Evolutionary conservation across 768 basidiomycete genomes (phyloP), one percentile per base, ranked within the genome.

Genomic region (Calocybe gangraenosa): DNA sequence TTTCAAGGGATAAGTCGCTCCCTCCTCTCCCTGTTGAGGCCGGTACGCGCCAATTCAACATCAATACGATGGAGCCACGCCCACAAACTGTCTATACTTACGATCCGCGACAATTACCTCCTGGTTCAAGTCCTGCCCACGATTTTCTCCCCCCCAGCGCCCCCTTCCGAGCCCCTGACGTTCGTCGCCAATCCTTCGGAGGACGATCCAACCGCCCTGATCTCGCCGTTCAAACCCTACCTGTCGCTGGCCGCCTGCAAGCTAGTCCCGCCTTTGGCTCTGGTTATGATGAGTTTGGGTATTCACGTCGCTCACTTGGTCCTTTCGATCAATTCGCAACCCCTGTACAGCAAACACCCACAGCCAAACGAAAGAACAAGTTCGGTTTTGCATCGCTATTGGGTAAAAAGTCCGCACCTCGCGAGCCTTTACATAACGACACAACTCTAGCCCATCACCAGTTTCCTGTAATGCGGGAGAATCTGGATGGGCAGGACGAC

Each of bases 121-220:
- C 70, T n/a, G 70, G 71, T 7, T 60, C 68, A n/a, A 64, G 66
- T 14, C 65, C 70, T 17, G 59, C 65, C 0, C 67, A 74, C 36
- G 77, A 76, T 47, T 80, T 85, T 55, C 53, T 73, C 7, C 81
- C 80, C 22, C 83, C 84, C 2, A 74, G 79, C 40, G 76, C 81
- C 2, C 74, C 82, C 2, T 88, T 87, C 72, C 75, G 76, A 34
- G 66, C 55, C 14, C 45, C 58, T 32, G 86, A 87, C 44, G 52
- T 55, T 30, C 73, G 89, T 49, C 72, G 89, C 35, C 89, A 90
- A 59, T 92, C 89, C 2, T 90, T 91, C 49, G 70, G 80, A 32
- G 90, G 88, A 14, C 65, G 78, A 17, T 66, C 77, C 11, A 76
- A 81, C 5, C 74, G 74, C 15, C 80, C 85, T 6, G 75, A 75